These are phyloP conservation scores for Candida insectalens DNA, from an alignment of 805 yeast genomes.

Conservation along the genomic window DNA sequence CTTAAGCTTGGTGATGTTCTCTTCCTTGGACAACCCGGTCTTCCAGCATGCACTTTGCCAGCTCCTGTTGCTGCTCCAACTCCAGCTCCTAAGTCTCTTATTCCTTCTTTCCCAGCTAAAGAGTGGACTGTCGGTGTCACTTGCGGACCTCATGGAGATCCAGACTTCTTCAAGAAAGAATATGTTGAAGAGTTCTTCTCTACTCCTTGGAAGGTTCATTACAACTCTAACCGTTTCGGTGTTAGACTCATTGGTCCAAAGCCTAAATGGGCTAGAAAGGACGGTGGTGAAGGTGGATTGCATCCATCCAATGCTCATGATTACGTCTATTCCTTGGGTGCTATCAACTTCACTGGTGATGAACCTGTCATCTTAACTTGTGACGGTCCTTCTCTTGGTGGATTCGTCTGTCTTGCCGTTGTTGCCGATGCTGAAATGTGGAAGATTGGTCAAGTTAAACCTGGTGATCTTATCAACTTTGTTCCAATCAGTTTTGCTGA, in stretches of 20 bases:
- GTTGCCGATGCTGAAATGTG: conserved; percentile 95
- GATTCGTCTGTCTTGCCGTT: conserved; percentile 94
- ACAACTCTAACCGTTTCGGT: conserved; percentile 95
- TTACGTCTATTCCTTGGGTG: conserved; percentile 93
- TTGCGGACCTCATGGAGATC: conserved; percentile 97
- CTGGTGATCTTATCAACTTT: conserved; percentile 81
- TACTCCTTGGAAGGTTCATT: conserved; percentile 87
- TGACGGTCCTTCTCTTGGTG: conserved; percentile 97
- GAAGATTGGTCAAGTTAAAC: conserved; percentile 97
- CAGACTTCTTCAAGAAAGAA: conserved; percentile 81
- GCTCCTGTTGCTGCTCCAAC: conserved; percentile 59
- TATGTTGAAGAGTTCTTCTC: conserved; percentile 67
- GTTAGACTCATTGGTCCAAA: conserved; percentile 91
- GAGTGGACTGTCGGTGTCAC: conserved; percentile 88
- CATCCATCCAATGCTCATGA: conserved; percentile 99
- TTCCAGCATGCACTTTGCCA: conserved; percentile 61
- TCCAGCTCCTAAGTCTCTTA: conserved; percentile 41
- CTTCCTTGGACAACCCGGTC: conserved; percentile 70
- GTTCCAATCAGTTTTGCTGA: conserved; percentile 62
- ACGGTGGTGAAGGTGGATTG: conserved; percentile 96
- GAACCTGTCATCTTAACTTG: conserved; percentile 96
- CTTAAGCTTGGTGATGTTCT: conserved; percentile 88
- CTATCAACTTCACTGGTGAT: conserved; percentile 96
- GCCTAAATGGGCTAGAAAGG: conserved; percentile 92
- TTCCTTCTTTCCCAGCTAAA: conserved; percentile 44